Percentiles rank a stretch among this genome's conserved stretches.
phyloP scores from a whole-genome alignment of 2,329 filamentous ascomycete genomes.

The Epichloe baconii region DNA sequence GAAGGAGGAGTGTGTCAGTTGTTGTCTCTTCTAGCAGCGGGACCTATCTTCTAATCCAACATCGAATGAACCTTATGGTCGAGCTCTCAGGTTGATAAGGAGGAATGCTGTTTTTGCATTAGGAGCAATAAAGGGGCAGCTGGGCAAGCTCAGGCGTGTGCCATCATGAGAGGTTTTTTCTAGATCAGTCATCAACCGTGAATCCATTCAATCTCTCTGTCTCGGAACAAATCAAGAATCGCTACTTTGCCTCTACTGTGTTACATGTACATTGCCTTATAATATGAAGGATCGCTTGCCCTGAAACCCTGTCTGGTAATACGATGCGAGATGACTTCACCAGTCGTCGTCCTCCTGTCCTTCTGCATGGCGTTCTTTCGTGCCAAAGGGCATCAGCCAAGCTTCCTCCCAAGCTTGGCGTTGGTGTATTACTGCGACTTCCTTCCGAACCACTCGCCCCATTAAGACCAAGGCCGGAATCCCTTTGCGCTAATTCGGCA shows the following conservation, averaged over 20 bases:
- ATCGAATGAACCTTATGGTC: not conserved
- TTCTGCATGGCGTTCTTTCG: constrained; percentile 65
- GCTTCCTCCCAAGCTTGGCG: constrained; percentile 57
- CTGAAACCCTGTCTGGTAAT: constrained; percentile 2
- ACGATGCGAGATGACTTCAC: constrained; percentile 24
- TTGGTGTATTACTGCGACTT: constrained; percentile 60
- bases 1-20: constrained; percentile 13
- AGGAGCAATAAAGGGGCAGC: not conserved
- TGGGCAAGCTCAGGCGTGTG: not conserved
- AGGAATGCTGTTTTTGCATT: not conserved
- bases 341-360: constrained; percentile 59
- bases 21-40: not conserved
- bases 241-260: not conserved
- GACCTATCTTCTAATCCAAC: not conserved
- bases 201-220: not conserved
- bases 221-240: not conserved
- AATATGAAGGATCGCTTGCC: constrained; percentile 14
- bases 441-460: constrained; percentile 41
- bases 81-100: not conserved
- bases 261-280: not conserved
- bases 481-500: constrained; percentile 54
- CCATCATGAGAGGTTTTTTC: not conserved
- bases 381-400: constrained; percentile 68
- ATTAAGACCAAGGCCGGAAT: constrained; percentile 53
- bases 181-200: not conserved